These are phyloP conservation scores for Echinochloa phyllopogon DNA, from an alignment of 176 grass and related monocot genomes.

Conservation along the genomic window DNA sequence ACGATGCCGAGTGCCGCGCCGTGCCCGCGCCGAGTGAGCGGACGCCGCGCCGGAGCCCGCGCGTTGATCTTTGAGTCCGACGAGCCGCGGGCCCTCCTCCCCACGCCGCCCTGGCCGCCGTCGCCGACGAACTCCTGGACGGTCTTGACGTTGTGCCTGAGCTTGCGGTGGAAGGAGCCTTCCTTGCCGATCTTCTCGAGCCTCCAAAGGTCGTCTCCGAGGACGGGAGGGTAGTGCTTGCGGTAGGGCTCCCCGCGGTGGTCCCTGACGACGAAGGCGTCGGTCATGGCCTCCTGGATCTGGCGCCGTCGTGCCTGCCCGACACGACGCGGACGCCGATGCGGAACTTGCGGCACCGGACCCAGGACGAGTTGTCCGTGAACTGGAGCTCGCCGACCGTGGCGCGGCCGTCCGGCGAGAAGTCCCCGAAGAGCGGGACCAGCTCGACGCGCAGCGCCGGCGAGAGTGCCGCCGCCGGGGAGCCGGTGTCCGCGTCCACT, in stretches of 20 bases:
- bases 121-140: constrained; percentile 83
- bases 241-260: constrained; percentile 89
- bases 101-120: no score
- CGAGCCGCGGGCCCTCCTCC: no score
- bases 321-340: constrained; percentile 62
- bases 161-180: constrained; percentile 75
- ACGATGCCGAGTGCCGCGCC: no score
- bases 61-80: no score
- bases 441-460: constrained; percentile 71
- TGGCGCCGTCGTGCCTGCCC: constrained; percentile 38
- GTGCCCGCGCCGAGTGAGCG: no score
- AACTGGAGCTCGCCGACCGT: constrained; percentile 69
- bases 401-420: constrained; percentile 38
- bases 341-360: constrained; percentile 75
- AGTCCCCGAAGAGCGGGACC: constrained; percentile 75
- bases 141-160: constrained; percentile 31
- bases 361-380: constrained; percentile 94
- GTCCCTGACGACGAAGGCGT: constrained; percentile 70
- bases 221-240: constrained; percentile 81
- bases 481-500: constrained; percentile 29
- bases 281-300: constrained; percentile 78
- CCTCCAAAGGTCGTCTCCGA: constrained; percentile 81
- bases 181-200: constrained; percentile 84
- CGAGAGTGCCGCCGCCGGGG: background rate
- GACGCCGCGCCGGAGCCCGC: no score